Conservation (phyloP, 805 yeast species). For the Candida cerambycidarum region DNA sequence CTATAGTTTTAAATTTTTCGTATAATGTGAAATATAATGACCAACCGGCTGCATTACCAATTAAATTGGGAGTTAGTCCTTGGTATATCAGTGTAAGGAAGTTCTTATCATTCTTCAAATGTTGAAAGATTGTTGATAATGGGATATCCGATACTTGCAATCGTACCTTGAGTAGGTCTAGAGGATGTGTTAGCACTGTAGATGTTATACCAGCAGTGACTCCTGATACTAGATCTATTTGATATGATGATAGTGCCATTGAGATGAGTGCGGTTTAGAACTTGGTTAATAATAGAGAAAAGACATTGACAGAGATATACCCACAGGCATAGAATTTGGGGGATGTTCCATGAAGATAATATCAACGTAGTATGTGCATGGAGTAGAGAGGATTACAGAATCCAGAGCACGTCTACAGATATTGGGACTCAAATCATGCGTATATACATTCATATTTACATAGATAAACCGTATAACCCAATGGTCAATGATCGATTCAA, state of each 20-base stretch:
- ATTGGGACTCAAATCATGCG: slow-evolving; percentile 1
- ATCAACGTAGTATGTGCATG: background rate
- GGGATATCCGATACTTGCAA: slow-evolving; percentile 56
- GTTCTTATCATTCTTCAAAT: slow-evolving; percentile 3
- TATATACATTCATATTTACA: slow-evolving; percentile 7
- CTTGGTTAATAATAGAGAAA: too few species aligned
- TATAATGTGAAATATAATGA: slow-evolving; percentile 81
- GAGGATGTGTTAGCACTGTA: slow-evolving; percentile 82
- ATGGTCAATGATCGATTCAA: too few species aligned
- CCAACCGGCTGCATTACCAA: slow-evolving; percentile 91
- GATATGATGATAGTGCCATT: slow-evolving; percentile 2
- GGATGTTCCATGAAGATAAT: too few species aligned
- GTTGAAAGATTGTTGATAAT: slow-evolving; percentile 5
- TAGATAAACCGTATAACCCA: background rate
- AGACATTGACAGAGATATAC: too few species aligned
- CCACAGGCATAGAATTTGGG: too few species aligned
- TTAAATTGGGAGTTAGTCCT: slow-evolving; percentile 74
- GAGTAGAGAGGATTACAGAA: background rate
- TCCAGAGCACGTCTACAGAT: too few species aligned
- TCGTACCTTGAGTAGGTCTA: slow-evolving; percentile 81
- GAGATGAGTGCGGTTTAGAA: slow-evolving; percentile 6
- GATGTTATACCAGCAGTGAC: slow-evolving; percentile 78
- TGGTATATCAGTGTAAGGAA: slow-evolving; percentile 46
- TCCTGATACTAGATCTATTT: slow-evolving; percentile 64
- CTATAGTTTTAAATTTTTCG: slow-evolving; percentile 49